Percentiles rank a stretch among this genome's conserved stretches.
phyloP scores from a whole-genome alignment of 768 basidiomycete species.

The Russula earlei region DNA sequence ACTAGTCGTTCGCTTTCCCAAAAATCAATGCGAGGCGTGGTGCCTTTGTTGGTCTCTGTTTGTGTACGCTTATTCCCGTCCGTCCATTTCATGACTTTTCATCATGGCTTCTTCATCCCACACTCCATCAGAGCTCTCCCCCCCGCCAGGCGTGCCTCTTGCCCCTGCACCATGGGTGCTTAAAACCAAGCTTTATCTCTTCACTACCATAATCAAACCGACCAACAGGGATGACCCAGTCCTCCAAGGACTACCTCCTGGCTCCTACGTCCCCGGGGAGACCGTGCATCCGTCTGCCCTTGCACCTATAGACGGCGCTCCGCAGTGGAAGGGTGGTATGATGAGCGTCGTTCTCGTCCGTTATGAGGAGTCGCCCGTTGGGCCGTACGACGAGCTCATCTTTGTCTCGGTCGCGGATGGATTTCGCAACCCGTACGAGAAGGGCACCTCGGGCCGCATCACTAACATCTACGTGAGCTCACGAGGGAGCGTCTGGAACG shows the following conservation, averaged over 20 bases:
- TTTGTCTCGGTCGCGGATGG: neutral
- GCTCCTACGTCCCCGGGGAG: conserved; percentile 14
- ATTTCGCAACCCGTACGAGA: conserved; percentile 1
- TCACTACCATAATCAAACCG: neutral
- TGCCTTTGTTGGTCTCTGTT: no score
- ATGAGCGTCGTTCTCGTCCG: neutral
- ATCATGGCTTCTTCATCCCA: no score
- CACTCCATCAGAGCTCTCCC: no score
- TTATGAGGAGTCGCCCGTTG: conserved; percentile 12
- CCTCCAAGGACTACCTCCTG: conserved; percentile 14
- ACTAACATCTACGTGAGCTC: conserved; percentile 15
- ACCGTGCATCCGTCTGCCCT: conserved; percentile 13
- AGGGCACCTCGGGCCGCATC: neutral
- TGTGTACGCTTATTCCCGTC: no score
- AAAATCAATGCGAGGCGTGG: no score
- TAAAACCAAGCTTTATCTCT: conserved; percentile 5
- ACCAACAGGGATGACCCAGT: neutral
- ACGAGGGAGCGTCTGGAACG: conserved; percentile 6
- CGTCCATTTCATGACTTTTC: no score
- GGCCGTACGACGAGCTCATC: conserved; percentile 18
- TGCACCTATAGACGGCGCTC: neutral
- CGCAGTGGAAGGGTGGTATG: conserved; percentile 10
- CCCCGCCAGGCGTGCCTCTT: neutral
- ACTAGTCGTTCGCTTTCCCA: no score
- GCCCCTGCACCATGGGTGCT: conserved; percentile 11